Conservation (phyloP, 257 asterid species). For the Craterostigma plantagineum region DNA sequence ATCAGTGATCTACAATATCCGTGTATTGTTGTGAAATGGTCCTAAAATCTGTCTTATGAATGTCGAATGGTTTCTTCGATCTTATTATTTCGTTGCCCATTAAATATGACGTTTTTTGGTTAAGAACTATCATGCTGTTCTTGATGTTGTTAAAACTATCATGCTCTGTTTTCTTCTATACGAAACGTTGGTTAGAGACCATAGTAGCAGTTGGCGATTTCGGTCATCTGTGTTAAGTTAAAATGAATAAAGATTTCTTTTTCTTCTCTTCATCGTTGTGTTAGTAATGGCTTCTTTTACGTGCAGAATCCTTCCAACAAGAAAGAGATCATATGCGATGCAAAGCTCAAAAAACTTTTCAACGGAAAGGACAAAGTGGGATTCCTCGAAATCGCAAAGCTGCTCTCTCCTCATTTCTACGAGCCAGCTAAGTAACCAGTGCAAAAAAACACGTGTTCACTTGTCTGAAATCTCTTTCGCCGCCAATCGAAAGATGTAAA, state of each 20-base stretch:
- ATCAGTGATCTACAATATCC: no score
- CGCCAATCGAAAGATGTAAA: no score
- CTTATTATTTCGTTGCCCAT: no score
- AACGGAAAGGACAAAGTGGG: conserved; percentile 44
- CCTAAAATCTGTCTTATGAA: no score
- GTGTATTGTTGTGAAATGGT: no score
- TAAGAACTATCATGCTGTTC: no score
- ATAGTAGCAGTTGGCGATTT: no score
- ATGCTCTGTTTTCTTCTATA: no score
- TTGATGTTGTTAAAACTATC: no score
- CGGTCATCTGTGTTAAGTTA: background rate
- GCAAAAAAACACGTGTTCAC: background rate
- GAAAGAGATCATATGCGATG: conserved; percentile 45
- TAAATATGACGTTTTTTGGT: no score
- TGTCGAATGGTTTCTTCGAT: no score
- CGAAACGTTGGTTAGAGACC: no score
- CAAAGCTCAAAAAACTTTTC: conserved; percentile 36
- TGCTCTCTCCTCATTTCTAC: conserved; percentile 29
- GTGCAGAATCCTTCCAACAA: conserved; percentile 37
- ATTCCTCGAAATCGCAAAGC: conserved; percentile 35
- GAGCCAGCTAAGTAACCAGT: conserved; percentile 12
- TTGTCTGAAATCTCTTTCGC: background rate
- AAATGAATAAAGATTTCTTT: background rate
- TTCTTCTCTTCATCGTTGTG: background rate
- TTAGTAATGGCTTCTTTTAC: conserved; percentile 4